These are phyloP conservation scores for Cytospora leucostoma DNA, from an alignment of 2,329 filamentous ascomycete genomes.

Conservation along the genomic window DNA sequence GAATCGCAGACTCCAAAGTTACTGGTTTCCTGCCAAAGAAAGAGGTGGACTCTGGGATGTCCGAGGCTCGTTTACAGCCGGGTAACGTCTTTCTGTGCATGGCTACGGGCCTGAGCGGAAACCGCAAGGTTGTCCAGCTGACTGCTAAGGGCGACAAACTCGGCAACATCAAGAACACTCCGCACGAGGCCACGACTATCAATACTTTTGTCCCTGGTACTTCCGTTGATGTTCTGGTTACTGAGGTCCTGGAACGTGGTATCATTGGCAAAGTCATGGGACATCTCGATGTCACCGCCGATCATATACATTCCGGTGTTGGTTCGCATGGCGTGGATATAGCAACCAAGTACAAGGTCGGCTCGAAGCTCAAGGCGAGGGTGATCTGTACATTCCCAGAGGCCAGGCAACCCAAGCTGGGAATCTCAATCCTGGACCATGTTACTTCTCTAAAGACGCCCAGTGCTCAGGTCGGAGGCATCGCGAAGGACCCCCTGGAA, in stretches of 20 bases:
- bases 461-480: conserved; percentile 43
- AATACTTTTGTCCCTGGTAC: conserved; percentile 90
- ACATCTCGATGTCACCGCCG: conserved; percentile 85
- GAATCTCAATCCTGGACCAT: conserved; percentile 86
- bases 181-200: conserved; percentile 80
- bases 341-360: conserved; percentile 76
- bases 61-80: conserved; percentile 71
- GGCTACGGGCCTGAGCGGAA: conserved; percentile 72
- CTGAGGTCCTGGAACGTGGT: conserved; percentile 73
- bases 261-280: conserved; percentile 90
- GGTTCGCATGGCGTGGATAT: conserved; percentile 70
- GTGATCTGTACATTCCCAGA: conserved; percentile 86
- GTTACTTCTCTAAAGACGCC: conserved; percentile 64
- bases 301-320: conserved; percentile 83
- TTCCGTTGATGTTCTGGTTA: conserved; percentile 81
- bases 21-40: conserved; percentile 85
- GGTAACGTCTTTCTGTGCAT: conserved; percentile 85
- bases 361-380: conserved; percentile 80
- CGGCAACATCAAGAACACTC: conserved; percentile 64
- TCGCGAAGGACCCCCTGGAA: conserved; percentile 53
- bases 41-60: conserved; percentile 69
- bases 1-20: conserved; percentile 66
- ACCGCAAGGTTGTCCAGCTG: conserved; percentile 83
- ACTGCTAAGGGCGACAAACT: conserved; percentile 72
- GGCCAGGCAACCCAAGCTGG: conserved; percentile 78